A percentile compares a stretch with the other conserved stretches of the same genome.
Conservation (phyloP, 106 monocot genomes). For the Acanthochlamys bracteata region DNA sequence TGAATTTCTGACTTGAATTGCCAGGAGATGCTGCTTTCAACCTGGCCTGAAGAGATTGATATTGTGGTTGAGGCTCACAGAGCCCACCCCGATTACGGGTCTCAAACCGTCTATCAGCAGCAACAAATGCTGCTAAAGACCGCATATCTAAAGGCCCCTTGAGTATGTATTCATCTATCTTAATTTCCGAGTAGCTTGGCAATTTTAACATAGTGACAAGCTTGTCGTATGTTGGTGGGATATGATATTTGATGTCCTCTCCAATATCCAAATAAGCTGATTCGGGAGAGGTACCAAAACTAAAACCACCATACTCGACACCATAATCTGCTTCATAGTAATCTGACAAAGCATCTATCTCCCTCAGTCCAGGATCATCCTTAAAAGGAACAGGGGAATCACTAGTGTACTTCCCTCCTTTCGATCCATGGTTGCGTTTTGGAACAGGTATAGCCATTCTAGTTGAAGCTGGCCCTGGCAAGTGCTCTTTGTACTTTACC, state of each 20-base stretch:
- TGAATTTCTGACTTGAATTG: constrained; percentile 51
- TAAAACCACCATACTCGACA: constrained; percentile 34
- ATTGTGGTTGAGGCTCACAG: constrained; percentile 65
- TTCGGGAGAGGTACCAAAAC: constrained; percentile 34
- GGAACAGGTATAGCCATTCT: constrained; percentile 17
- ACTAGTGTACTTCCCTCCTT: constrained; percentile 22
- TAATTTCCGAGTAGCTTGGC: constrained; percentile 62
- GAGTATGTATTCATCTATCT: constrained; percentile 63
- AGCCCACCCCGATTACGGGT: constrained; percentile 41
- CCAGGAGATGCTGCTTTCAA: constrained; percentile 44
- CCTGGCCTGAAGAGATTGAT: constrained; percentile 79
- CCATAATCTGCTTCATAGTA: constrained; percentile 32
- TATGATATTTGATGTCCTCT: constrained; percentile 62
- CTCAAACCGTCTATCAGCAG: constrained; percentile 49
- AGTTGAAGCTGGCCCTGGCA: constrained; percentile 14
- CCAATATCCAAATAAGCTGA: constrained; percentile 81
- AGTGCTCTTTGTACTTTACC: constrained; percentile 32
- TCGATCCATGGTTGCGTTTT: constrained; percentile 28
- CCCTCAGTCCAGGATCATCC: constrained; percentile 23
- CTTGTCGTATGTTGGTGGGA: constrained; percentile 86
- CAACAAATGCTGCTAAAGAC: constrained; percentile 67
- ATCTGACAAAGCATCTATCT: constrained; percentile 35
- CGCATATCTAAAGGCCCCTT: constrained; percentile 61
- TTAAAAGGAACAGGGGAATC: constrained; percentile 32
- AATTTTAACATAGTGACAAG: constrained; percentile 47